A percentile compares a stretch with the other conserved stretches of the same genome.
These are phyloP conservation scores for Teunomyces barrocoloradensis DNA, from an alignment of 805 yeast genomes.

Conservation along the genomic window DNA sequence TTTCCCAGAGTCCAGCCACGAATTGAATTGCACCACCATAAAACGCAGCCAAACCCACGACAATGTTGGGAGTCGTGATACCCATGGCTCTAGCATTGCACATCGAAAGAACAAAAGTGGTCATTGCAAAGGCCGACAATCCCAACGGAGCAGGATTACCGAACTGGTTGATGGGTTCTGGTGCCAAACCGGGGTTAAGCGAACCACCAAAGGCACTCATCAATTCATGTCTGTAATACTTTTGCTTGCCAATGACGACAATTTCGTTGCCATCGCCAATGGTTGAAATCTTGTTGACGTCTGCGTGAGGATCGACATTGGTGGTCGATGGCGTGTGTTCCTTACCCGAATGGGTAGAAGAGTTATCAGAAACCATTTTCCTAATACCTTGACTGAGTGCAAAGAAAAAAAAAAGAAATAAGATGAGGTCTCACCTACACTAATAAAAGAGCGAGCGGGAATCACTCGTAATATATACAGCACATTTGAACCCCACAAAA, in stretches of 20 bases:
- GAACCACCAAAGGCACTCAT: constrained; percentile 29
- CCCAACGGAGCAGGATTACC: constrained; percentile 75
- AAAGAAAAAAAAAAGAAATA: not conserved
- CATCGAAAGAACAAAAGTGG: constrained; percentile 62
- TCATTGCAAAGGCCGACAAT: constrained; percentile 68
- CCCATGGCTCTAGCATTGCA: constrained; percentile 67
- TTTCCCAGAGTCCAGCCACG: constrained; percentile 71
- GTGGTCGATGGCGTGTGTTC: constrained; percentile 1
- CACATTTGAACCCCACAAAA: constrained; percentile 1
- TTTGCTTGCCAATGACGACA: constrained; percentile 28
- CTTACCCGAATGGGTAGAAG: not conserved
- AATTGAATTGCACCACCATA: constrained; percentile 74
- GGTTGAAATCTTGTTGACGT: not conserved
- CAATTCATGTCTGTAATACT: constrained; percentile 32
- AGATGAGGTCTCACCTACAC: not conserved
- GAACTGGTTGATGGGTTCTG: constrained; percentile 25
- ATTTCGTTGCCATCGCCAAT: constrained; percentile 34
- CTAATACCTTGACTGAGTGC: not conserved
- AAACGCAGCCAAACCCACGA: constrained; percentile 63
- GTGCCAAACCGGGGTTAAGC: constrained; percentile 22
- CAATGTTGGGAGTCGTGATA: constrained; percentile 54
- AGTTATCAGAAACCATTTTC: constrained; percentile 2
- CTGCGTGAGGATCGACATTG: not conserved
- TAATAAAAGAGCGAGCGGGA: not conserved
- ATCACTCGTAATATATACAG: not conserved